Evolutionary conservation across 2,329 filamentous ascomycete genomes (phyloP), one percentile per base, ranked within the genome.

Genomic region (Xylogone sp.): DNA sequence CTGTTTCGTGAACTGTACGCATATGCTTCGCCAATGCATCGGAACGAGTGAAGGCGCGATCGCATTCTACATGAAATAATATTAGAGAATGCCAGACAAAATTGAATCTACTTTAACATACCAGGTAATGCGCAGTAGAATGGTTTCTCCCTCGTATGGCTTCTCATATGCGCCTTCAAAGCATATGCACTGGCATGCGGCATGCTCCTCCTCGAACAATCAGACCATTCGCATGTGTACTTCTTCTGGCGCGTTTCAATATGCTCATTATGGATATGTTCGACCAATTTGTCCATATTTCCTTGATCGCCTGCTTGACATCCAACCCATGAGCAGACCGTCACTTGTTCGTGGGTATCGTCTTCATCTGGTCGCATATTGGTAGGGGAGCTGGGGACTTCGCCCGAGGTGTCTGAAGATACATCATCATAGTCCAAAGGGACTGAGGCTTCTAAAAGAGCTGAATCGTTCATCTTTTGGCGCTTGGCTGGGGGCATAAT

Each of bases 1-100:
- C 94, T 3, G 93, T 97, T 69, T 99, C 94, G 74, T 99, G 94
- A 34, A 99, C 92, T 16, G 94, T 97, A 61, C 94, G 88, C 90
- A 97, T 97, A 68, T 99, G 94, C 70, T 99, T 99, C 1, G 93
- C 91, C 0, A 99, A 79, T 12, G 94, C 94, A 64, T 99, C 94
- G 21, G 93, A 97, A 58, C 94, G 82, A 2, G 94, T 99, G 63
- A 99, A 99, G 27, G 92, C 92, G 55, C 93, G 87, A 68, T 99
- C 94, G 72, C 94, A 99, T 80, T 99, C 94, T 96, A 62, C 29
- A 45, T 18, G 2, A 42, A 45, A 5, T 10, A 27, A 13, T 21
- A 7, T 62, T 62, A 54, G 67, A 60, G 46, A 47, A 56, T 55
- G 43, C 9, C 9, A 13, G 13, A 7, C 1, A 21, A 31, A 12